Evolutionary conservation across 2,329 filamentous ascomycete species (phyloP), one percentile per base, ranked within the genome.

Genomic region (Aureobasidium sp.): DNA sequence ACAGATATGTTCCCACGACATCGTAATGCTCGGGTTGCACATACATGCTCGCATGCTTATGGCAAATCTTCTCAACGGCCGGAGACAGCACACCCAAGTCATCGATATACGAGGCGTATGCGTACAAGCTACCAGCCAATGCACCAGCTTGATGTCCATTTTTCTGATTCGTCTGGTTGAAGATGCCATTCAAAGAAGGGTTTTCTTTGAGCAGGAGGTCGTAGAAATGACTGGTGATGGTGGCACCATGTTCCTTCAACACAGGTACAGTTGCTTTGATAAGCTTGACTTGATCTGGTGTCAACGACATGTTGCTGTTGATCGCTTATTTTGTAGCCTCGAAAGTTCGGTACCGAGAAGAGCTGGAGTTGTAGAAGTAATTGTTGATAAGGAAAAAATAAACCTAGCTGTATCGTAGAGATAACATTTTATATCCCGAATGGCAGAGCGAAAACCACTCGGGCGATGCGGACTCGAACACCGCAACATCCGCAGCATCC

Each of bases 181-280:
- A 91, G 73, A 87, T 78, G 72, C 86, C 82, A 68, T 86, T 83
- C 36, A 91, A 81, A 48, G 84, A 81, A 0, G 87, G 87, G 64
- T 90, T 79, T 42, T 84, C 83, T 12, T 71, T 71, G 27, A 91
- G 77, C 78, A 91, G 83, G 70, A 84, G 85, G 64, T 79, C 78
- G 78, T 92, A 91, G 77, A 92, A 91, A 66, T 82, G 80, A n/a
- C 79, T 80, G 6, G 87, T 87, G 72, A 91, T 89, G 65, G 80
- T 78, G 65, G 82, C 80, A 70, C 89, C 89, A 70, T 90, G 84
- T 64, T 86, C 79, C 25, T 81, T 80, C 3, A 91, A 80, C 37
- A 87, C 81, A 2, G 88, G 88, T 63, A 89, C 83, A 6, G 88
- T 91, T 57, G 85, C 80, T 73, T 85, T 87, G 74, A 91, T 85